A percentile compares a stretch with the other conserved stretches of the same genome.
Evolutionary conservation across 352 stramenopile species (phyloP).

Genomic region (Globisporangium cederbergense): DNA sequence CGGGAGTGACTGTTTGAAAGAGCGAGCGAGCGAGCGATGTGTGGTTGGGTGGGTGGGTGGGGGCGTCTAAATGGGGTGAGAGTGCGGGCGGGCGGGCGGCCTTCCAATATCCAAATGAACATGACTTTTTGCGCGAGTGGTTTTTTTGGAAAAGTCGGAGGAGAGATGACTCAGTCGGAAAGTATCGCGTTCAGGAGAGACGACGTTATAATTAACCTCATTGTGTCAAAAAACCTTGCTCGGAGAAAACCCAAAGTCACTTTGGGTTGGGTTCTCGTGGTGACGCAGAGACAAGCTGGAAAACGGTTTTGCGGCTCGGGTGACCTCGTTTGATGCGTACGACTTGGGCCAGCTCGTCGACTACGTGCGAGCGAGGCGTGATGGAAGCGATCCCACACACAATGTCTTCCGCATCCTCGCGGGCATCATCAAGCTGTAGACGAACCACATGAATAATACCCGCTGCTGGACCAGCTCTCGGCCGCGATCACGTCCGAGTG

Average conservation of each 20-base stretch:
- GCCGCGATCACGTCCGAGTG: conserved; percentile 84
- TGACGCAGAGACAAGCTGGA: neutral
- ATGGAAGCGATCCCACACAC: conserved; percentile 92
- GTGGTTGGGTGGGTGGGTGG: conserved; percentile 7
- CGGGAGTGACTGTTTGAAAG: conserved; percentile 16
- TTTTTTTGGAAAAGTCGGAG: conserved; percentile 8
- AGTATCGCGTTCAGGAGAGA: neutral
- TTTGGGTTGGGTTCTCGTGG: neutral
- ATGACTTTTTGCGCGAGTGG: neutral
- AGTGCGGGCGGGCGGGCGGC: neutral
- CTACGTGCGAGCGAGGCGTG: conserved; percentile 88
- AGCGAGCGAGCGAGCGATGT: neutral
- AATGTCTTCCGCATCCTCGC: conserved; percentile 93
- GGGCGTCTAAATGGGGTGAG: conserved; percentile 10
- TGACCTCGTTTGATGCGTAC: conserved; percentile 91
- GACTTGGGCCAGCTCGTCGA: conserved; percentile 93
- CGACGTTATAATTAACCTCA: neutral
- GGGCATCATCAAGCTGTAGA: conserved; percentile 92
- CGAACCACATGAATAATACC: conserved; percentile 90
- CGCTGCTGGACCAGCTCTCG: conserved; percentile 85
- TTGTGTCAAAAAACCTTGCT: neutral
- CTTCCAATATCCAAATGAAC: conserved; percentile 14
- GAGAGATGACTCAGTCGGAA: neutral
- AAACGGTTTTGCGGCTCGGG: conserved; percentile 60
- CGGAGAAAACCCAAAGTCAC: neutral